Evolutionary conservation across 805 yeast species (phyloP).

Genomic region (Candida nitratophila): DNA sequence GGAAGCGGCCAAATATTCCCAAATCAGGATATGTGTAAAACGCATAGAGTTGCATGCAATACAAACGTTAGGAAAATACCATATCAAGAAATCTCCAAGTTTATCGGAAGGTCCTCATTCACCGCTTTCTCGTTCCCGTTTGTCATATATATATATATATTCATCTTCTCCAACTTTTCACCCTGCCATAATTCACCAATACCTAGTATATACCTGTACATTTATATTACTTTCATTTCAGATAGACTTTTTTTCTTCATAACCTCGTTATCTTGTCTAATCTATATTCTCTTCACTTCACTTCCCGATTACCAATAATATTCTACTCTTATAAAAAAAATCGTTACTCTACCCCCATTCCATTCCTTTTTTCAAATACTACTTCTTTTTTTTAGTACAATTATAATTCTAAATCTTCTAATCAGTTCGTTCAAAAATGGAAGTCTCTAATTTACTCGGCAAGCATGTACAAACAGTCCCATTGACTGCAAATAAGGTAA

Average conservation of each 20-base stretch:
- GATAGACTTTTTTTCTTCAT: too few relatives aligned
- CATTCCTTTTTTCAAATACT: neutral
- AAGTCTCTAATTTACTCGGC: slow-evolving; percentile 12
- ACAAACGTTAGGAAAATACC: neutral
- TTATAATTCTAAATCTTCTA: too few relatives aligned
- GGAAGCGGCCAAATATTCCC: too few relatives aligned
- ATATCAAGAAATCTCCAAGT: neutral
- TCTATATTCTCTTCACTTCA: too few relatives aligned
- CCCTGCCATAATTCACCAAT: too few relatives aligned
- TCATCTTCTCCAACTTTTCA: neutral
- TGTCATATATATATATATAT: neutral
- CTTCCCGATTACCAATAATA: too few relatives aligned
- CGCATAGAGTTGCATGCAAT: neutral
- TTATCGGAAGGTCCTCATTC: neutral
- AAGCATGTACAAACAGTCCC: slow-evolving; percentile 1
- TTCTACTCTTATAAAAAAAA: too few relatives aligned
- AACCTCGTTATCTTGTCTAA: neutral
- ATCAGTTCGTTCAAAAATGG: slow-evolving; percentile 5
- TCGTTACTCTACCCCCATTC: too few relatives aligned
- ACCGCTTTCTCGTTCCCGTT: neutral
- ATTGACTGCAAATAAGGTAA: neutral
- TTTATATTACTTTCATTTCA: too few relatives aligned
- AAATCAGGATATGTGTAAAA: neutral
- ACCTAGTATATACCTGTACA: too few relatives aligned
- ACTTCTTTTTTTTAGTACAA: too few relatives aligned